Base-by-base conservation (phyloP, 306 rosid genomes). In the Glycyrrhiza uralensis region DNA sequence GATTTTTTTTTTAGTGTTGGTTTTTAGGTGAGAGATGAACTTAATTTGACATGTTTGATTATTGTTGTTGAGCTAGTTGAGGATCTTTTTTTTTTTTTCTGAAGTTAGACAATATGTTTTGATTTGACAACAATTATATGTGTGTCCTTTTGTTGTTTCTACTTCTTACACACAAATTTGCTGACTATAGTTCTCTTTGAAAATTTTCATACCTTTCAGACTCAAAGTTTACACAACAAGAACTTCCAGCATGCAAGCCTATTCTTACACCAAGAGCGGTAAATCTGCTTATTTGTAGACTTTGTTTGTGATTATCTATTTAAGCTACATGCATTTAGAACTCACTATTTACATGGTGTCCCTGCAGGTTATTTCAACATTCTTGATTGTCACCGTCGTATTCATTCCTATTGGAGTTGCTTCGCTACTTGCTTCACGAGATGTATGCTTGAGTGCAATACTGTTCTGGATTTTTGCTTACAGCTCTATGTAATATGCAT, bases 171-270 rank as follows among this genome's bases (percentile, higher is more conserved):
- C 33, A 74, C 11, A 17, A 62, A 26, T 36, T 52, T 55, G 33
- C 83, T 74, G 47, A 87, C 76, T 41, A 13, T 32, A 30, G 17
- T 72, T 61, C 15, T 68, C 33, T 65, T 42, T 44, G 18, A 28
- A 36, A 68, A 10, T 9, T 39, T 59, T 38, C 0, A n/a, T 35
- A 23, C 12, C 13, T 76, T 79, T 77, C 86, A 93, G 98, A 93
- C 83, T 93, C 97, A 22, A 89, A 81, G 79, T 93, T 93, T 79
- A 93, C 98, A 22, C 98, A 93, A 80, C 98, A 93, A 80, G 98
- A 93, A 64, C 96, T 93, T 83, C 98, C 98, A 35, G 98, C 98
- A 2, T 93, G 98, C 92, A 93, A 93, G 70, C 98, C 98, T 11
- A 93, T 93, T 82, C 98, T 93, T 28, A 93, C 98, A 15, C 98